Conservation (phyloP, 176 grass and related monocot species). For the Bothriochloa decipiens region DNA sequence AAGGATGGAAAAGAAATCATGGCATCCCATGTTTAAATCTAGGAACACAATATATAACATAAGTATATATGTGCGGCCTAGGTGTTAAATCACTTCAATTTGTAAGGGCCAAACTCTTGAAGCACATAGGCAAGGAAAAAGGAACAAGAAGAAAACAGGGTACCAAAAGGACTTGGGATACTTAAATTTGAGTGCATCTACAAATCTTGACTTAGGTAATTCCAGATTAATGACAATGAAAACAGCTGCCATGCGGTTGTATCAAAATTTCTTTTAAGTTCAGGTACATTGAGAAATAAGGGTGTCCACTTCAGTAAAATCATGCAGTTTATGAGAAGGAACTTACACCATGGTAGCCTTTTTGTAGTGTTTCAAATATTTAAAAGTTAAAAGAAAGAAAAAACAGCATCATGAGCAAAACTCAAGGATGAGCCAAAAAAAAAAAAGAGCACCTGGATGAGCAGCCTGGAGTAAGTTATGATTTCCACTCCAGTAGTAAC, state of each 20-base stretch:
- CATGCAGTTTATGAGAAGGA: not conserved
- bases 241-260: not conserved
- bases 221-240: not conserved
- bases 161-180: not conserved
- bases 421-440: not conserved
- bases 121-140: conserved; percentile 2
- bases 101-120: not conserved
- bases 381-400: too few species aligned
- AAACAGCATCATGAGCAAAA: not conserved
- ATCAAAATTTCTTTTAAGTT: not conserved
- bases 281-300: not conserved
- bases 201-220: conserved; percentile 5
- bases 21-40: not conserved
- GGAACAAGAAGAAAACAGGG: not conserved
- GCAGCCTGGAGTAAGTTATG: conserved; percentile 70
- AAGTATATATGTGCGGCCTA: not conserved
- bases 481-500: conserved; percentile 54
- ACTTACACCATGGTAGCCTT: not conserved
- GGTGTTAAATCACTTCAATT: not conserved
- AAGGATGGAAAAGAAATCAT: not conserved
- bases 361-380: not conserved
- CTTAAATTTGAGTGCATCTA: conserved; percentile 26
- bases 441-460: conserved; percentile 50
- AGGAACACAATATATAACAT: not conserved
- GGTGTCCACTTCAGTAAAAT: not conserved